These are phyloP conservation scores for Mitragyna speciosa DNA, from an alignment of 257 asterid genomes.

Conservation along the genomic window DNA sequence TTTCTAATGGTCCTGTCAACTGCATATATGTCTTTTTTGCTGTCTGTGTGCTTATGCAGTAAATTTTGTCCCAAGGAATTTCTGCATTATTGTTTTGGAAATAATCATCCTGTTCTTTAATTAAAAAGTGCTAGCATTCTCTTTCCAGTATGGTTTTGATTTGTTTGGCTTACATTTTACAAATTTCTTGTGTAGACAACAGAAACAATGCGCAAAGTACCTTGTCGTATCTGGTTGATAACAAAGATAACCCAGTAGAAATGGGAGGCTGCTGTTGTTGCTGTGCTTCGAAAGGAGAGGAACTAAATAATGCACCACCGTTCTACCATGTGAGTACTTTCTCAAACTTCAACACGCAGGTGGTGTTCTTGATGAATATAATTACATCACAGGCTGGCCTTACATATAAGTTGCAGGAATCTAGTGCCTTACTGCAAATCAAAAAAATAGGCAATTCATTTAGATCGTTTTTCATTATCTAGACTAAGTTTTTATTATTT, in stretches of 20 bases:
- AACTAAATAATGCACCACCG: slow-evolving; percentile 44
- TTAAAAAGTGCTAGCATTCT: not conserved
- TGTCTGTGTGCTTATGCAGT: not conserved
- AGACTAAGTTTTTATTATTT: not conserved
- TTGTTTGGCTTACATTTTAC: not conserved
- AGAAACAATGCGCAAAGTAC: slow-evolving; percentile 49
- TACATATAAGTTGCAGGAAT: not conserved
- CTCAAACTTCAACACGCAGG: slow-evolving; percentile 12
- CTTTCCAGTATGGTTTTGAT: not conserved
- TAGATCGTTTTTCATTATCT: not conserved
- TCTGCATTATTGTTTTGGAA: not conserved
- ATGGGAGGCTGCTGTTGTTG: slow-evolving; percentile 90
- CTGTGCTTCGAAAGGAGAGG: slow-evolving; percentile 50
- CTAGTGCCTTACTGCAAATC: not conserved
- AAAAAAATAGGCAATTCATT: not conserved
- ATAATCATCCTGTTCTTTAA: not conserved
- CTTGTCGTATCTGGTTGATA: slow-evolving; percentile 42
- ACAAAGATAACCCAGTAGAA: slow-evolving; percentile 31
- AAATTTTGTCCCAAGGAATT: not conserved
- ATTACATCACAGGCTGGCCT: not conserved
- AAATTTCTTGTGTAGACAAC: slow-evolving; percentile 30
- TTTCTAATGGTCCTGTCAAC: not conserved
- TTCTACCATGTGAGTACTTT: slow-evolving; percentile 56
- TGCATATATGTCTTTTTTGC: not conserved
- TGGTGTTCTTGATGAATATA: slow-evolving; percentile 4